A percentile compares a stretch with the other conserved stretches of the same genome.
Conservation (phyloP, 352 stramenopile genomes). For the Pythium vanterpoolii region DNA sequence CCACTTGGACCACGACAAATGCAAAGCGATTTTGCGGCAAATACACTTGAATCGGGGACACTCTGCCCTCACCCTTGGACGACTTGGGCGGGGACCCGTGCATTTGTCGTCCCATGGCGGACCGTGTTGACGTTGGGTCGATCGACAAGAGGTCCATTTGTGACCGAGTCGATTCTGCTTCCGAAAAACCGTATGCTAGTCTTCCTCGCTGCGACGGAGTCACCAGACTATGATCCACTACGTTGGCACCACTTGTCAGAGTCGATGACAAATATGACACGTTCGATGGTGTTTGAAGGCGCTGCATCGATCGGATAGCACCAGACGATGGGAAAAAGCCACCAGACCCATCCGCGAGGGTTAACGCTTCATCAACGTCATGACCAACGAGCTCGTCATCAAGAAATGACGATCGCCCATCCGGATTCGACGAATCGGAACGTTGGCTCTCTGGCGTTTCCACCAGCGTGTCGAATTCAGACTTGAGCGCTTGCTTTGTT, state of each 20-base stretch:
- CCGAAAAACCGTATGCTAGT: constrained; percentile 42
- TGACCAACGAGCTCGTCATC: constrained; percentile 27
- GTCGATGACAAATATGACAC: constrained; percentile 25
- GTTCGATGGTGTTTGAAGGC: constrained; percentile 60
- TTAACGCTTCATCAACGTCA: constrained; percentile 40
- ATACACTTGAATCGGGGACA: constrained; percentile 71
- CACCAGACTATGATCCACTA: constrained; percentile 9
- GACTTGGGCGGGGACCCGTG: constrained; percentile 44
- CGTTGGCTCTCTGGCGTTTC: constrained; percentile 30
- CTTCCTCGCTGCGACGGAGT: constrained; percentile 40
- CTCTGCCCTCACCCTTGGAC: constrained; percentile 28
- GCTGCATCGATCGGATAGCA: constrained; percentile 57
- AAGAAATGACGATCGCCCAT: constrained; percentile 16
- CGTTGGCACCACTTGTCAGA: constrained; percentile 1
- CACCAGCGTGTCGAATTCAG: constrained; percentile 48
- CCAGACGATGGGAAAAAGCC: constrained; percentile 49
- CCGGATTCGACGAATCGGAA: constrained; percentile 4
- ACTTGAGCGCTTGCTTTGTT: constrained; percentile 74
- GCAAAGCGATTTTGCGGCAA: constrained; percentile 84
- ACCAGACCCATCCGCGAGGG: constrained; percentile 22
- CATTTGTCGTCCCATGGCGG: constrained; percentile 20
- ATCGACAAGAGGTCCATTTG: constrained; percentile 54
- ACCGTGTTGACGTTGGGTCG: constrained; percentile 64
- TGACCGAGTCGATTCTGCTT: constrained; percentile 49
- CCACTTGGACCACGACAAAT: constrained; percentile 69